Evolutionary conservation across 768 basidiomycete species (phyloP).

Genomic region (Collybia sordida): DNA sequence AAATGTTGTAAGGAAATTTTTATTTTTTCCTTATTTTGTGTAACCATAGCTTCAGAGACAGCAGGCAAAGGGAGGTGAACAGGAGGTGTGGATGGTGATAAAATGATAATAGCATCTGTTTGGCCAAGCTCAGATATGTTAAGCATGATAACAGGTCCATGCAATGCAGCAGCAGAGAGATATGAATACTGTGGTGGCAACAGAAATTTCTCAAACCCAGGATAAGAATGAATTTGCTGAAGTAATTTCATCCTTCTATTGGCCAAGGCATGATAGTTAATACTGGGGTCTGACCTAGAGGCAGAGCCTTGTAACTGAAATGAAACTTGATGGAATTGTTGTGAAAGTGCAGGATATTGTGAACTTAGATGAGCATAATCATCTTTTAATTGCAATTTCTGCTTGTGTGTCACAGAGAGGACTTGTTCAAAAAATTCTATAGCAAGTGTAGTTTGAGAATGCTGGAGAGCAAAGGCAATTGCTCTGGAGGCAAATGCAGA

Average conservation of each 20-base stretch:
- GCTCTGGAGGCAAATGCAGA: background rate
- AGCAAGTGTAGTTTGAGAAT: background rate
- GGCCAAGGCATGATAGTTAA: background rate
- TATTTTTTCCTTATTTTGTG: no score
- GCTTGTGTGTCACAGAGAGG: background rate
- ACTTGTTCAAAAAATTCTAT: constrained; percentile 2
- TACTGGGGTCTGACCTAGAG: no score
- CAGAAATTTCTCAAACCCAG: background rate
- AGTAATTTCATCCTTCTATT: background rate
- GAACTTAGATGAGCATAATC: background rate
- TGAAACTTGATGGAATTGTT: no score
- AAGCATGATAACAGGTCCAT: constrained; percentile 3
- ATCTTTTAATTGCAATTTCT: background rate
- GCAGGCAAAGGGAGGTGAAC: no score
- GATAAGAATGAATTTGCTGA: background rate
- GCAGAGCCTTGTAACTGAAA: no score
- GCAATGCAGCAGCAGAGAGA: background rate
- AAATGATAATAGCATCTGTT: constrained; percentile 1
- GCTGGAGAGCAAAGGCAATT: no score
- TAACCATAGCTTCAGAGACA: no score
- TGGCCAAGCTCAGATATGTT: background rate
- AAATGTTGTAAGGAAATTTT: no score
- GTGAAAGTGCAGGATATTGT: no score
- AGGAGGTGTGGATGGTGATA: background rate
- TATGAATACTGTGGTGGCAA: background rate